These are phyloP conservation scores for Paecilomyces formosus DNA, from an alignment of 2,329 filamentous ascomycete species.

Conservation along the genomic window DNA sequence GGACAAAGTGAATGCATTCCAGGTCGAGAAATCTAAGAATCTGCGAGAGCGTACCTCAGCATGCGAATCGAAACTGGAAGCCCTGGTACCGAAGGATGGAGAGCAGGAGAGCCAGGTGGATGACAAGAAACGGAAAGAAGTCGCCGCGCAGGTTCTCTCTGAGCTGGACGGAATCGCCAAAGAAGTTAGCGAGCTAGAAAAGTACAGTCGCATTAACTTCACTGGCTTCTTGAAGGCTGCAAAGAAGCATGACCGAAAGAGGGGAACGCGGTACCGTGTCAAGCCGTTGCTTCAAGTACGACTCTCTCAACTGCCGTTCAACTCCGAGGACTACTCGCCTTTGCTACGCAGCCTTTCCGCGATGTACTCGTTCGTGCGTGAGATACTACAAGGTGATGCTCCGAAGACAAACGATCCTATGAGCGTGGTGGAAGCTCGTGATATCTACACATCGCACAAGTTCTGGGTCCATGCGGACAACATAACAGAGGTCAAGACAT, in stretches of 20 bases:
- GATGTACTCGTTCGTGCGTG: conserved; percentile 91
- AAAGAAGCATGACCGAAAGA: conserved; percentile 97
- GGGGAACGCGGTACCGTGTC: conserved; percentile 78
- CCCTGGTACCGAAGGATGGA: conserved; percentile 37
- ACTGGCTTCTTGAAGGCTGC: conserved; percentile 96
- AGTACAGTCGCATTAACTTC: conserved; percentile 94
- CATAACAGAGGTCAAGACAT: conserved; percentile 91
- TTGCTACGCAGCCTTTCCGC: conserved; percentile 81
- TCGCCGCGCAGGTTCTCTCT: conserved; percentile 62
- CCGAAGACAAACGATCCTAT: conserved; percentile 48
- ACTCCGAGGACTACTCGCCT: conserved; percentile 88
- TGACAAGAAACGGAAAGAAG: conserved; percentile 40
- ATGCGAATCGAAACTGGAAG: conserved; percentile 58
- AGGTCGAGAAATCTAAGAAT: conserved; percentile 71
- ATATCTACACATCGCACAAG: conserved; percentile 78
- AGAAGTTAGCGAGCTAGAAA: conserved; percentile 87
- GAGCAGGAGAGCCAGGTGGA: conserved; percentile 26
- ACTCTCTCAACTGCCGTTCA: conserved; percentile 82
- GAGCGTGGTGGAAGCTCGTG: conserved; percentile 41
- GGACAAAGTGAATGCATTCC: conserved; percentile 89
- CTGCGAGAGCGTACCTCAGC: conserved; percentile 73
- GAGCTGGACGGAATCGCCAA: conserved; percentile 85
- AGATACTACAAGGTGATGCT: conserved; percentile 51
- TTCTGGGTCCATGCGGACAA: conserved; percentile 98
- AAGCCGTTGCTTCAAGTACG: conserved; percentile 86